phyloP scores from a whole-genome alignment of 768 basidiomycete species.

The Leccinum sublutescens region DNA sequence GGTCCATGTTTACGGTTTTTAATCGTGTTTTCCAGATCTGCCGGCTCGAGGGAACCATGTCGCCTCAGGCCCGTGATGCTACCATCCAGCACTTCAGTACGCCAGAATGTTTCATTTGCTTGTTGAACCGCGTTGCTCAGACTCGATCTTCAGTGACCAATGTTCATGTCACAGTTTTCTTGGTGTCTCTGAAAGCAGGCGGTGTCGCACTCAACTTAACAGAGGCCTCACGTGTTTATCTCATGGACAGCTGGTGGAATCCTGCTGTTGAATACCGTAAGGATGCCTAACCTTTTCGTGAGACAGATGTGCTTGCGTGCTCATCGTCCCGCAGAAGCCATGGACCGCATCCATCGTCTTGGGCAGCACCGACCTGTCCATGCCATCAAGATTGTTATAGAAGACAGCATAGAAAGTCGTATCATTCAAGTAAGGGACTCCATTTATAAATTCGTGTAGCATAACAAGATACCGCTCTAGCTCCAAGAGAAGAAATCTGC shows the following conservation, averaged over 20 bases:
- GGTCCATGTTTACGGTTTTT: background rate
- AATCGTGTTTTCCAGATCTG: conserved; percentile 59
- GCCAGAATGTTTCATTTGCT: conserved; percentile 20
- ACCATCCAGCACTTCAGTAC: conserved; percentile 93
- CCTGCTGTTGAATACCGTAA: conserved; percentile 89
- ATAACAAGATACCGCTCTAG: conserved; percentile 32
- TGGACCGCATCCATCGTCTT: conserved; percentile 95
- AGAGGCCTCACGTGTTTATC: conserved; percentile 88
- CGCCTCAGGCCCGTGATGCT: conserved; percentile 91
- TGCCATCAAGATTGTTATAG: conserved; percentile 90
- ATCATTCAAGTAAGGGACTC: conserved; percentile 72
- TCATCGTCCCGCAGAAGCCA: conserved; percentile 62
- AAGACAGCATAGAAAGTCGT: conserved; percentile 94
- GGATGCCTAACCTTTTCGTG: conserved; percentile 27
- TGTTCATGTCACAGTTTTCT: conserved; percentile 93
- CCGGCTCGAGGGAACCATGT: conserved; percentile 94
- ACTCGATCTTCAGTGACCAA: conserved; percentile 67
- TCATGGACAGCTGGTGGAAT: conserved; percentile 99
- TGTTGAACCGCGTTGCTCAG: background rate
- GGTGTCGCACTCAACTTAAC: conserved; percentile 90
- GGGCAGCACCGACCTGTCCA: conserved; percentile 94
- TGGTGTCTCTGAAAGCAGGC: conserved; percentile 94
- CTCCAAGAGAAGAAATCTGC: conserved; percentile 97
- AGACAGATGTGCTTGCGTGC: background rate
- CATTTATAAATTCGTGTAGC: background rate